These are phyloP conservation scores for Pholiota microspora DNA, from an alignment of 768 basidiomycete genomes.

Conservation along the genomic window DNA sequence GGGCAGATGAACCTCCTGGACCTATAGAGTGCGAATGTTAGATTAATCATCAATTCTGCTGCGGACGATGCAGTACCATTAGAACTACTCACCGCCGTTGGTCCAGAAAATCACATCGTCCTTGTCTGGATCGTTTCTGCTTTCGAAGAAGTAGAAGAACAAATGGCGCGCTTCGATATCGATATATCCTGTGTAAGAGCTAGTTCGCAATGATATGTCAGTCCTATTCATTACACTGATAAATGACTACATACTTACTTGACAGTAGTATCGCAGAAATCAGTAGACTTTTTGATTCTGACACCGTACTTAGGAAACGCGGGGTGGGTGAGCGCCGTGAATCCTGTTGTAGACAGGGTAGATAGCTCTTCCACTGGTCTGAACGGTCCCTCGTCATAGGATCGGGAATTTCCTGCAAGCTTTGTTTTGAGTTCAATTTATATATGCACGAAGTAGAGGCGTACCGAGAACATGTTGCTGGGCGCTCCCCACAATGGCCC, in stretches of 20 bases:
- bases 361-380: constrained; percentile 31
- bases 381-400: constrained; percentile 22
- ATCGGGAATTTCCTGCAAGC: neutral
- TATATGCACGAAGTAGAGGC: neutral
- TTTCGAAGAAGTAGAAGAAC: constrained; percentile 81
- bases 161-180: constrained; percentile 61
- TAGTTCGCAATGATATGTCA: constrained; percentile 17
- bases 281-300: constrained; percentile 51
- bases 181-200: constrained; percentile 66
- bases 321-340: constrained; percentile 43
- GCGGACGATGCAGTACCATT: too few relatives aligned
- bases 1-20: constrained; percentile 35
- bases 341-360: constrained; percentile 30
- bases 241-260: constrained; percentile 36
- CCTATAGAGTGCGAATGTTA: constrained; percentile 21
- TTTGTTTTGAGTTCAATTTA: neutral
- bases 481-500: neutral
- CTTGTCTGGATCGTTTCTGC: constrained; percentile 50
- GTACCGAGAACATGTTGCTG: neutral
- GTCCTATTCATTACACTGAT: too few relatives aligned
- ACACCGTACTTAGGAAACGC: constrained; percentile 51
- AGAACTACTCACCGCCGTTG: too few relatives aligned
- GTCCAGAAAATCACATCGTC: too few relatives aligned
- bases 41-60: too few relatives aligned
- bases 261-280: constrained; percentile 58